Evolutionary conservation across 768 basidiomycete species (phyloP), one percentile per base, ranked within the genome.

Genomic region (Mycena alexandri): DNA sequence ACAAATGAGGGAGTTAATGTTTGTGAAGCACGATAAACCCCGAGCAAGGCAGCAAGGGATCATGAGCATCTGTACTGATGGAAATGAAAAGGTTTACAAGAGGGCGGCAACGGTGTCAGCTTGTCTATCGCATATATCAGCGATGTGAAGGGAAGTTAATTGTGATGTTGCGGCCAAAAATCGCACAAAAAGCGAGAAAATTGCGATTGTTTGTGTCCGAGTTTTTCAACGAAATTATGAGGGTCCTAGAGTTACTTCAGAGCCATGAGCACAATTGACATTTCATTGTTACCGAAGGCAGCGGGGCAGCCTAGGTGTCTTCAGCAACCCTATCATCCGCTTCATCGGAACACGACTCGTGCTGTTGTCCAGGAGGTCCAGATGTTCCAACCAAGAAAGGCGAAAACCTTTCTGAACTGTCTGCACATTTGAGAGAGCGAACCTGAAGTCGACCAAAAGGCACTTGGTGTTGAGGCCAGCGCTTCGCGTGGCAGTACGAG

Each of bases 401-500:
- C n/a, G 17, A 61, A 67, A 1, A 67, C 14, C 12, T 29, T 41
- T 14, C 65, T 25, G 47, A 67, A 53, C 2, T 17, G 12, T 5
- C 53, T 24, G 65, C 65, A 67, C 9, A 59, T 61, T 17, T 56
- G 65, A 42, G 65, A 67, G 36, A 67, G 65, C 3, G 65, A 34
- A 56, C 24, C 0, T 56, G 25, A 36, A 42, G 55, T 29, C 65
- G 65, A 2, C 65, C 65, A 11, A 34, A 34, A n/a, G n/a, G n/a
- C n/a, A n/a, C n/a, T n/a, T n/a, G n/a, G n/a, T n/a, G n/a, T n/a
- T n/a, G n/a, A n/a, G n/a, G n/a, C n/a, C n/a, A n/a, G n/a, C n/a
- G n/a, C n/a, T n/a, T n/a, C n/a, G n/a, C n/a, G n/a, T n/a, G n/a
- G n/a, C n/a, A n/a, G n/a, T n/a, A n/a, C n/a, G n/a, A n/a, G n/a